These are phyloP conservation scores for Apiosordaria backusii DNA, from an alignment of 495 filamentous ascomycete species.

Conservation along the genomic window DNA sequence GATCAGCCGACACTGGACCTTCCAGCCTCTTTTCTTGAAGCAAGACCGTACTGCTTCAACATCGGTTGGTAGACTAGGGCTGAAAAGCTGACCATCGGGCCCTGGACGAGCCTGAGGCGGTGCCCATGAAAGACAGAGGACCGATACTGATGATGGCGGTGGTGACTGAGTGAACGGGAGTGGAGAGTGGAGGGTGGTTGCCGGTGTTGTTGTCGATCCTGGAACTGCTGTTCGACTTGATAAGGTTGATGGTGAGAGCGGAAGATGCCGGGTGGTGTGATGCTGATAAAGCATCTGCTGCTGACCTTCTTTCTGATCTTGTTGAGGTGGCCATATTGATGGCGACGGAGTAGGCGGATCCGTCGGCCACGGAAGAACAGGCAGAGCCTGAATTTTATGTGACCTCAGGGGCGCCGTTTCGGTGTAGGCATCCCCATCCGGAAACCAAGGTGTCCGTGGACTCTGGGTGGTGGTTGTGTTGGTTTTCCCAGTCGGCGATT, in stretches of 20 bases:
- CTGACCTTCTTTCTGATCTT: not conserved
- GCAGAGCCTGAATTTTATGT: not conserved
- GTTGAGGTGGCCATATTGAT: slow-evolving; percentile 2
- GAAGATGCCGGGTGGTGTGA: not conserved
- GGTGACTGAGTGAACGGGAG: not conserved
- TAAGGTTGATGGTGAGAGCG: not conserved
- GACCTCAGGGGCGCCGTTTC: slow-evolving; percentile 18
- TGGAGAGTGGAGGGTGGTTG: slow-evolving; percentile 2
- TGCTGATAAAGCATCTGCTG: not conserved
- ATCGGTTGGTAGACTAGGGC: slow-evolving; percentile 11
- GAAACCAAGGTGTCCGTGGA: slow-evolving; percentile 24
- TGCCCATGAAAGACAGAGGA: slow-evolving; percentile 28
- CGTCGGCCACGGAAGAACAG: not conserved
- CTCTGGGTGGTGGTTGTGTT: slow-evolving; percentile 18
- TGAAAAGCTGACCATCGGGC: slow-evolving; percentile 20
- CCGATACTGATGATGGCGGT: slow-evolving; percentile 25
- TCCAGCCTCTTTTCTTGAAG: slow-evolving; percentile 26
- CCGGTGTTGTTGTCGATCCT: not conserved
- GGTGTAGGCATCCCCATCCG: slow-evolving; percentile 18
- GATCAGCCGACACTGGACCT: slow-evolving; percentile 28
- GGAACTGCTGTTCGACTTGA: not conserved
- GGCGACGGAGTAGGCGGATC: not conserved
- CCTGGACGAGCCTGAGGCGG: slow-evolving; percentile 12
- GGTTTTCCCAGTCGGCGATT: slow-evolving; percentile 18
- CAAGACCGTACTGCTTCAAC: slow-evolving; percentile 20